These are phyloP conservation scores for Endothia cerciana DNA, from an alignment of 2,329 filamentous ascomycete species.

Conservation along the genomic window DNA sequence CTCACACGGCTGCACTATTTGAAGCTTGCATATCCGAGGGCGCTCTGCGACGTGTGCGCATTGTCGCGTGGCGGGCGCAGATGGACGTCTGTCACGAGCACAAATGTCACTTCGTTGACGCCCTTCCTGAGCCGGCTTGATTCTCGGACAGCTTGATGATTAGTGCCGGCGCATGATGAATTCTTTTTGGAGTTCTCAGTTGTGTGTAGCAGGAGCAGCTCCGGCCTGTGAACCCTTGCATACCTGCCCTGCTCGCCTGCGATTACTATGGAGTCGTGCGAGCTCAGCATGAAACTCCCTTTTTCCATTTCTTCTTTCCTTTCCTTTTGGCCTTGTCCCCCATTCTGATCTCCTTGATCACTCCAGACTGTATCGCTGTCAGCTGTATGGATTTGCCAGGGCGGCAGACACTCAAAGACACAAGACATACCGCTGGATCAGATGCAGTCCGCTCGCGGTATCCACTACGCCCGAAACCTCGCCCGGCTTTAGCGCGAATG, in stretches of 20 bases:
- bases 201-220: not conserved
- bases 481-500: slow-evolving; percentile 85
- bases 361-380: not conserved
- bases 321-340: not conserved
- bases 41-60: not conserved
- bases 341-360: not conserved
- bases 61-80: not conserved
- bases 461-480: slow-evolving; percentile 87
- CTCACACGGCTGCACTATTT: not conserved
- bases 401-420: slow-evolving; percentile 19
- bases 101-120: no score
- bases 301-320: not conserved
- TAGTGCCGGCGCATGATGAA: no score
- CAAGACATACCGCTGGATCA: slow-evolving; percentile 82
- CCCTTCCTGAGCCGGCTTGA: no score
- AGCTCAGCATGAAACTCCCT: not conserved
- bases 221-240: not conserved
- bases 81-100: not conserved
- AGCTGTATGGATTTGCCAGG: not conserved
- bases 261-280: not conserved
- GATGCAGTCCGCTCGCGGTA: slow-evolving; percentile 90
- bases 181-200: not conserved
- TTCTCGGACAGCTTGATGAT: no score
- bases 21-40: not conserved
- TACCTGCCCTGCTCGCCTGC: not conserved